phyloP scores from a whole-genome alignment of 2,329 filamentous ascomycete species.

The Parastagonospora nodorum region DNA sequence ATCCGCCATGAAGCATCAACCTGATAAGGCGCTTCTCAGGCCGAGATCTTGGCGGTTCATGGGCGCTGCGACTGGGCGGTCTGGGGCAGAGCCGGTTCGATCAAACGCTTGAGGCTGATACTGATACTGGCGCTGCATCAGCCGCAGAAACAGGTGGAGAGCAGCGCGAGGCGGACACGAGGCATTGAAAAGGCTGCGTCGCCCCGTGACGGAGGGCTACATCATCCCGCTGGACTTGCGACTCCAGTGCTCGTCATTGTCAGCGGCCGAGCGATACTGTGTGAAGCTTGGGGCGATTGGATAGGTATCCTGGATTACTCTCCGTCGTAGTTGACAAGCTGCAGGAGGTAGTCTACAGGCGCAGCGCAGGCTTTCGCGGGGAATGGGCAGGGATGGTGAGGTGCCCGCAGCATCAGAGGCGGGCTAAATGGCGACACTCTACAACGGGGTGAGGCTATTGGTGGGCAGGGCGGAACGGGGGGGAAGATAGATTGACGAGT shows the following conservation, averaged over 20 bases:
- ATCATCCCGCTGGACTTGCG: no score
- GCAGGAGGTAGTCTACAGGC: no score
- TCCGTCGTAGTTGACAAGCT: no score
- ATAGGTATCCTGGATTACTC: neutral
- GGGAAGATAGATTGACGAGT: conserved; percentile 14
- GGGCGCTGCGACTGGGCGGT: conserved; percentile 22
- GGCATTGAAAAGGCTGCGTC: conserved; percentile 14
- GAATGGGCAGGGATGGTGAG: conserved; percentile 20
- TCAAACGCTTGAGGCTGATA: conserved; percentile 38
- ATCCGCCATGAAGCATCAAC: conserved; percentile 42
- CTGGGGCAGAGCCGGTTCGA: conserved; percentile 31
- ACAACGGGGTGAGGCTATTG: conserved; percentile 9
- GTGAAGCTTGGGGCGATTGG: neutral
- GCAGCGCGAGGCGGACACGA: conserved; percentile 18
- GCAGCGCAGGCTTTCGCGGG: conserved; percentile 14
- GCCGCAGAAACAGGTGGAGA: conserved; percentile 17
- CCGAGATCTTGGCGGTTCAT: conserved; percentile 29
- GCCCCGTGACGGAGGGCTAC: conserved; percentile 9
- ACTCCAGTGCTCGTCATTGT: no score
- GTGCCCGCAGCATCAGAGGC: conserved; percentile 6
- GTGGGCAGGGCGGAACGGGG: conserved; percentile 7
- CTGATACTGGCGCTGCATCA: conserved; percentile 40
- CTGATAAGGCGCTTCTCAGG: conserved; percentile 31
- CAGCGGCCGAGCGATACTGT: no score
- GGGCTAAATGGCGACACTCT: conserved; percentile 16